phyloP scores from a whole-genome alignment of 768 basidiomycete genomes.

The Agaricus sinodeliciosus region DNA sequence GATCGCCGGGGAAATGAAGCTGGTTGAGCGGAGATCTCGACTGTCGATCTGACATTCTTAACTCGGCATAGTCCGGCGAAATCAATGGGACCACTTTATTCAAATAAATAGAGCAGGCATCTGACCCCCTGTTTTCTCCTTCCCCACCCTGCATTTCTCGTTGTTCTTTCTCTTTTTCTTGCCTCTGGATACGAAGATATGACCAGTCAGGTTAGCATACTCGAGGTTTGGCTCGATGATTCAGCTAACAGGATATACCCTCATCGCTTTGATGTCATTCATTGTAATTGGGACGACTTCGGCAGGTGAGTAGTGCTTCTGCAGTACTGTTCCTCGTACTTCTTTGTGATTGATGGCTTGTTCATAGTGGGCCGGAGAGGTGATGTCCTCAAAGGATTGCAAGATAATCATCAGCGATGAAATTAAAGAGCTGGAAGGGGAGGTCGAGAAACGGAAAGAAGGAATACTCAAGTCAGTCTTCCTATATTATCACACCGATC shows the following conservation, averaged over 20 bases:
- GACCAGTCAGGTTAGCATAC: slow-evolving; percentile 53
- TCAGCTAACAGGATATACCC: background rate
- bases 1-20: too few relatives aligned
- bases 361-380: slow-evolving; percentile 81
- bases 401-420: slow-evolving; percentile 76
- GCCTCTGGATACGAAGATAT: slow-evolving; percentile 23
- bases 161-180: background rate
- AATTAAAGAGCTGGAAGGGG: slow-evolving; percentile 74
- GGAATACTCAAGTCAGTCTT: slow-evolving; percentile 63
- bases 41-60: background rate
- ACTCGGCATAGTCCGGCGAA: slow-evolving; percentile 8
- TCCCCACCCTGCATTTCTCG: background rate
- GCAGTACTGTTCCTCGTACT: background rate
- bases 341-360: background rate
- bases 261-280: background rate
- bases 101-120: background rate
- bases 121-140: background rate
- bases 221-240: background rate
- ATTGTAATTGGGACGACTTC: slow-evolving; percentile 65
- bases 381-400: slow-evolving; percentile 69
- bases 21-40: background rate
- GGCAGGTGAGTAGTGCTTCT: slow-evolving; percentile 46
- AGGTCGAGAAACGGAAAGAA: slow-evolving; percentile 73
- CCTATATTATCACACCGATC: background rate
- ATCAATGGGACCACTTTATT: slow-evolving; percentile 10